Evolutionary conservation across 768 basidiomycete species (phyloP), one percentile per base, ranked within the genome.

Genomic region (Russula sp.): DNA sequence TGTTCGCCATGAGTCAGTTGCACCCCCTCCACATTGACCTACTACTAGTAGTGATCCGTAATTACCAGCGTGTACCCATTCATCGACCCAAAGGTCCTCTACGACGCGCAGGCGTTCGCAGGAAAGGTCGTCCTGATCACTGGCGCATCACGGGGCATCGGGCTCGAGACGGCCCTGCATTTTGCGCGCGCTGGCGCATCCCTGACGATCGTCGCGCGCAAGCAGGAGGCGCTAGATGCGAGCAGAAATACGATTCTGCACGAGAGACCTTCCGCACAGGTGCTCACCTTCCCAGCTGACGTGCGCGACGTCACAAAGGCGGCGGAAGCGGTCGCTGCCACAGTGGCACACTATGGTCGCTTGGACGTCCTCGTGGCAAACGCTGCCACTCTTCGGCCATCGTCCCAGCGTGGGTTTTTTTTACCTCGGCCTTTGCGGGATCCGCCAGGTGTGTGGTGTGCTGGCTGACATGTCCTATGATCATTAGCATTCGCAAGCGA

Each of bases 61-160:
- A 4, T 14, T 20, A 25, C 25, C 49, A 52, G 55, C 11, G 35
- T 58, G 1, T 58, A 58, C 9, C 61, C 61, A 4, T 36, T 52
- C 6, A 58, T 63, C 56, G 57, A 63, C 34, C 57, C 62, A 2
- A 22, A 52, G 38, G 9, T 22, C 8, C 56, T 53, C 14, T 63
- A 58, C 29, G 47, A 58, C n/a, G 20, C 20, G 38, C 50, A 63
- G 51, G 58, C 56, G 0, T 58, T 16, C 29, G 51, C 41, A n/a
- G 68, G 61, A 16, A 67, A 67, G 42, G 66, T 67, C 22, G 69
- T 67, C 9, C 42, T 69, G 42, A 60, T 69, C 53, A 69, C 68
- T 6, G 68, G 68, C 13, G 61, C 59, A 32, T 60, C 54, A 0
- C 58, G 57, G 8, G 66, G 66, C 41, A 65, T 69, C 29, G 68